Conservation (phyloP, 2,329 filamentous ascomycete genomes). For the Fusarium nelsonii region DNA sequence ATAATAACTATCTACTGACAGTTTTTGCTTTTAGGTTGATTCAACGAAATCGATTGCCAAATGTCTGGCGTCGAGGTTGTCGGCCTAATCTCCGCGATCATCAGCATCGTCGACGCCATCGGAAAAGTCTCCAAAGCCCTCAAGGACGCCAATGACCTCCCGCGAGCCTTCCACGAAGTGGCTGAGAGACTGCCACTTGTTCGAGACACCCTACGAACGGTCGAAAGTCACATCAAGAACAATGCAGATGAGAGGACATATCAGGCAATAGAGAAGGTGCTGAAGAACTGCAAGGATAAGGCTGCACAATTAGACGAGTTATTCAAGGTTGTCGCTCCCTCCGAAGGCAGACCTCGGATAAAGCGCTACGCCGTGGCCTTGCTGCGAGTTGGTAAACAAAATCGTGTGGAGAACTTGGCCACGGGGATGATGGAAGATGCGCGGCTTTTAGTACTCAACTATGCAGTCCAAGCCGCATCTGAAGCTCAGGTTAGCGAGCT, state of each 20-base stretch:
- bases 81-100: neutral
- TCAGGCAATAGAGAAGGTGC: neutral
- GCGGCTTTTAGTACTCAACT: neutral
- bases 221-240: neutral
- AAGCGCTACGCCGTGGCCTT: neutral
- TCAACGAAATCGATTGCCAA: neutral
- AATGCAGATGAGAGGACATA: rapidly evolving
- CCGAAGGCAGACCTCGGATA: neutral
- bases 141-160: neutral
- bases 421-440: neutral
- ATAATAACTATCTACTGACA: no score
- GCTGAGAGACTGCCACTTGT: neutral
- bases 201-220: rapidly evolving
- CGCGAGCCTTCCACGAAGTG: neutral
- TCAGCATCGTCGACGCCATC: neutral
- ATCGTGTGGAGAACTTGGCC: neutral
- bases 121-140: neutral
- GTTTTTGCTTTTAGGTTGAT: no score
- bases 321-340: neutral
- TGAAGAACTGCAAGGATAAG: neutral
- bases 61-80: neutral
- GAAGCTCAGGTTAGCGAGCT: neutral
- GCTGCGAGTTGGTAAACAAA: neutral
- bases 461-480: neutral
- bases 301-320: neutral